Conservation (phyloP, 148 eudicot genomes). For the Cornus controversa region DNA sequence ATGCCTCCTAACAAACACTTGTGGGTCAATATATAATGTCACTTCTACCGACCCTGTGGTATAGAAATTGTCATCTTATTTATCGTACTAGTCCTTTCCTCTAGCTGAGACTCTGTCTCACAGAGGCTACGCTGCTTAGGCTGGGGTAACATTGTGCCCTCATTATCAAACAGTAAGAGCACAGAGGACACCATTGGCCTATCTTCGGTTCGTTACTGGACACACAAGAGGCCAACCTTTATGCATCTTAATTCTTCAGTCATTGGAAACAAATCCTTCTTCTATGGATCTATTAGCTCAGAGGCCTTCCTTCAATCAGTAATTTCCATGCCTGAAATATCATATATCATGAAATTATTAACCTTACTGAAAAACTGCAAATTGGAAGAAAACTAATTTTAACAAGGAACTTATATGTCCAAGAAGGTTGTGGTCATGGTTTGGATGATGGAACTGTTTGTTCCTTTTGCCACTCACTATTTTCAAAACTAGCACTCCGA, state of each 20-base stretch:
- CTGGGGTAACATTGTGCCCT: conserved; percentile 1
- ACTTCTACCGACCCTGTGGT: too few species aligned
- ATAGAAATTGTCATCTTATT: too few species aligned
- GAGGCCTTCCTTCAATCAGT: conserved; percentile 21
- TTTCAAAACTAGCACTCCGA: conserved; percentile 48
- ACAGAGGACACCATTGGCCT: conserved; percentile 23
- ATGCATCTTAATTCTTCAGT: conserved; percentile 20
- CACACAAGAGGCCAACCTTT: conserved; percentile 26
- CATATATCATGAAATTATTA: not conserved
- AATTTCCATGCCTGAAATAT: conserved; percentile 28
- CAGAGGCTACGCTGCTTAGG: too few species aligned
- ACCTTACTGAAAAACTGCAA: not conserved
- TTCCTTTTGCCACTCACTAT: conserved; percentile 39
- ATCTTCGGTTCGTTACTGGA: conserved; percentile 18
- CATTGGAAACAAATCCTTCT: not conserved
- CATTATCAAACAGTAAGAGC: conserved; percentile 22
- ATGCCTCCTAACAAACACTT: too few species aligned
- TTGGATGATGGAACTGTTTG: conserved; percentile 24
- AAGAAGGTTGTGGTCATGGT: conserved; percentile 33
- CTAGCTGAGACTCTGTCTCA: too few species aligned
- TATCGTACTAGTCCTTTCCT: too few species aligned
- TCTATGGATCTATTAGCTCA: conserved; percentile 6
- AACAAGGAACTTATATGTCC: conserved; percentile 33
- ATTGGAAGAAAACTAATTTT: not conserved
- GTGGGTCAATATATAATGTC: too few species aligned